Base-by-base conservation (phyloP, 305 asterid genomes). In the Galium porrigens region DNA sequence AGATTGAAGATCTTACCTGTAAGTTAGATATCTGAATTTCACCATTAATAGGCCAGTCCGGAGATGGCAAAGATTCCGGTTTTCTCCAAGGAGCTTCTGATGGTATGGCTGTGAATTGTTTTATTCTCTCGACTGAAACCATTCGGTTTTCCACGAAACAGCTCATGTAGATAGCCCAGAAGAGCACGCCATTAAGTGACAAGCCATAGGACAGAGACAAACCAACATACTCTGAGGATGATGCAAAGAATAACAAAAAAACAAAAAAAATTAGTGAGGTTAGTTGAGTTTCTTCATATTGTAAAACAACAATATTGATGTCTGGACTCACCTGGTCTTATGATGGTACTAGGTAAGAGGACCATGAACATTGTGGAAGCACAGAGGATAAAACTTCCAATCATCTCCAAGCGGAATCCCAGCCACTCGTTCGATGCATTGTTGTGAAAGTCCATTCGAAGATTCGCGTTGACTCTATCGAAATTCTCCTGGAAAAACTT, bases 121-220 rank as follows among this genome's bases (percentile, higher is more conserved):
- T 83, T 61, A 88, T 78, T 69, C 96, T 78, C 80, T 88, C 96
- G 2, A 86, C 94, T 0, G 96, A 86, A 54, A 88, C 86, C 89
- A 88, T 81, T 52, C 70, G 74, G 66, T 86, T 88, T 74, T 86
- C 87, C 53, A 86, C 69, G 29, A 52, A 11, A 64, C 84, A 84
- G 52, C 81, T 80, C 37, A 80, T 39, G 68, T 74, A 81, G 60
- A 81, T 77, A 0, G 78, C 52, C 72, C 68, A 82, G 78, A 72
- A 87, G 20, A 87, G 74, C 29, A 77, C 72, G 0, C 73, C 1
- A 41, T 82, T 87, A 29, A 85, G 82, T 0, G 88, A 73, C 58
- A 88, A 71, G n/a, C 91, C 96, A 39, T 88, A 88, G 0, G 94
- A 88, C n/a, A 86, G 94, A 33, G 91, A 74, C 74, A 88, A 61